Evolutionary conservation across 306 rosid species (phyloP), one percentile per base, ranked within the genome.

Genomic region (Inga leiocalycina): DNA sequence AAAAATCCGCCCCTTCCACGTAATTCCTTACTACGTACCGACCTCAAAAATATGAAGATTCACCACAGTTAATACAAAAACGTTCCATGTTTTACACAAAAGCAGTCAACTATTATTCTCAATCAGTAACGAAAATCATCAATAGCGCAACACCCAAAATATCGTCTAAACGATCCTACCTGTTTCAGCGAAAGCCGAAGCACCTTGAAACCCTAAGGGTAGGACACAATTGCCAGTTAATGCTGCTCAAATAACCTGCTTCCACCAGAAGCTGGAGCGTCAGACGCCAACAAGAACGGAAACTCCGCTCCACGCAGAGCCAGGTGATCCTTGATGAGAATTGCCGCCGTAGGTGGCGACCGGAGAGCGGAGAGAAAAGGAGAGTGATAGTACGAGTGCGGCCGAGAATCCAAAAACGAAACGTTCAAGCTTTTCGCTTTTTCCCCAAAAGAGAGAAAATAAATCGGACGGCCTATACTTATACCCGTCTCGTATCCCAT

Each of bases 191-290:
- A 44, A 44, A 43, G 16, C 13, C 37, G 39, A 9, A 44, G 76
- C n/a, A 44, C 20, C 37, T 71, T 71, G 12, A 71, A 71, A 71
- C 76, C 76, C 76, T 71, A 71, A 56, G 76, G 11, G 76, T 41
- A 20, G 35, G 35, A 41, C 7, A 19, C 34, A 71, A 43, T 10
- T 43, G 54, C 51, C 52, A 41, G 5, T 15, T 71, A 71, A 71
- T 71, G 39, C 76, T 71, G 39, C 37, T 43, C 54, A 22, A 44
- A 13, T 5, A 71, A 19, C 35, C 35, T 71, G 75, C 54, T 41
- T 44, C 54, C 35, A 71, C 74, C 8, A 41, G 46, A 34, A 20
- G 74, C 14, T 69, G 49, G 75, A 41, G 4, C 3, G 75, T 48
- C n/a, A 71, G 75, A 43, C 17, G 35, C 17, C 54, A 45, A 43